Evolutionary conservation across 2,329 filamentous ascomycete genomes (phyloP).

Genomic region (Neoascochyta sp.): DNA sequence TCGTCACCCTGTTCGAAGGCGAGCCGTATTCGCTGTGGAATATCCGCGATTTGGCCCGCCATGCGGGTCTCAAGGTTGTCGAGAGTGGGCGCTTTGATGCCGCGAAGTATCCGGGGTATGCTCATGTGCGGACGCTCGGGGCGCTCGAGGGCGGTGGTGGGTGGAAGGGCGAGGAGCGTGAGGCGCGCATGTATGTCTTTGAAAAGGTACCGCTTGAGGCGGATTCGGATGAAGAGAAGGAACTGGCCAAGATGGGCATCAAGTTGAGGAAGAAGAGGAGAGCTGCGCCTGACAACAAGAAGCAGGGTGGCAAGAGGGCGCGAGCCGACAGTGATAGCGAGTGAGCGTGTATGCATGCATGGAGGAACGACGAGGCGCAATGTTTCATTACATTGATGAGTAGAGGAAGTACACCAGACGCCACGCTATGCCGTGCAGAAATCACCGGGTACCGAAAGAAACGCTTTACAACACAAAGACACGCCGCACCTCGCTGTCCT

Average conservation of each 20-base stretch:
- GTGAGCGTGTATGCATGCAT: slow-evolving; percentile 1
- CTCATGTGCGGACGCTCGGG: slow-evolving; percentile 69
- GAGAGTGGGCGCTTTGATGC: slow-evolving; percentile 68
- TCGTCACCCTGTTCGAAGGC: slow-evolving; percentile 88
- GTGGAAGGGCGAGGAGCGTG: slow-evolving; percentile 50
- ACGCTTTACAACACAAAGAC: slow-evolving; percentile 74
- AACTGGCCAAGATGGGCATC: slow-evolving; percentile 10
- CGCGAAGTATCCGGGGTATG: slow-evolving; percentile 67
- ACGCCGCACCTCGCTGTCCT: slow-evolving; percentile 65
- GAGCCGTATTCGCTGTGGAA: slow-evolving; percentile 97
- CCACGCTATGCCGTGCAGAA: slow-evolving; percentile 8
- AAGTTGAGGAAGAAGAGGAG: slow-evolving; percentile 14
- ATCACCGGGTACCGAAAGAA: neutral
- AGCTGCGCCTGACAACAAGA: neutral
- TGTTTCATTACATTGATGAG: neutral
- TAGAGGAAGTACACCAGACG: slow-evolving; percentile 1
- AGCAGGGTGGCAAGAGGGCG: slow-evolving; percentile 10
- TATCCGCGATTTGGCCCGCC: slow-evolving; percentile 77
- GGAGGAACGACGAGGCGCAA: too few relatives aligned
- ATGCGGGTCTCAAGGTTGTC: slow-evolving; percentile 67
- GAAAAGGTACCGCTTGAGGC: slow-evolving; percentile 34
- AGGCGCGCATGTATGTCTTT: slow-evolving; percentile 48
- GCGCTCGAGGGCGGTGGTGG: slow-evolving; percentile 46
- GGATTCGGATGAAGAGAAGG: slow-evolving; percentile 22
- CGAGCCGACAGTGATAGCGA: slow-evolving; percentile 16